phyloP scores from a whole-genome alignment of 2,329 filamentous ascomycete genomes.

The Xylariaceae sp. region DNA sequence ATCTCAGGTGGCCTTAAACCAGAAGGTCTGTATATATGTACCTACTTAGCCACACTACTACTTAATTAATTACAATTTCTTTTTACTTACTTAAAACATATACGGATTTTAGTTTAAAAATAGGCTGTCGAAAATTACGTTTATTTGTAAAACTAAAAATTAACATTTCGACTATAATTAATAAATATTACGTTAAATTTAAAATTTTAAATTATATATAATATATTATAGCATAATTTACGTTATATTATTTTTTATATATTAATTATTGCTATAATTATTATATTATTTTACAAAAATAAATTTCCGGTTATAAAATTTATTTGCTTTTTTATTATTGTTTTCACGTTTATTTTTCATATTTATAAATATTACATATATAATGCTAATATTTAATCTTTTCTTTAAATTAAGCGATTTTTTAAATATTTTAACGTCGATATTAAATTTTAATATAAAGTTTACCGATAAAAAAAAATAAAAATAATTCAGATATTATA shows the following conservation, averaged over 20 bases:
- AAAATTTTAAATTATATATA: no score
- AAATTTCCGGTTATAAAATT: no score
- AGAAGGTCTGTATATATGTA: conserved; percentile 21
- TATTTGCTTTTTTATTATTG: not conserved
- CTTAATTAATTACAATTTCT: conserved; percentile 12
- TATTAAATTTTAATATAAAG: not conserved
- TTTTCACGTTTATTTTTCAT: not conserved
- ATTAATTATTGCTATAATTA: no score
- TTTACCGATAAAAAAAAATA: not conserved
- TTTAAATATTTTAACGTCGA: not conserved
- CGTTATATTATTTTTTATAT: no score
- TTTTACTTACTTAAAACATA: conserved; percentile 21
- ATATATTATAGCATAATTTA: no score
- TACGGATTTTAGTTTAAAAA: conserved; percentile 22
- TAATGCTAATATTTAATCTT: not conserved
- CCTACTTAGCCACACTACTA: conserved; percentile 9
- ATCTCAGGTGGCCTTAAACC: no score
- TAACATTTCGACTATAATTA: no score
- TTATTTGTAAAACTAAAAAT: conserved; percentile 4
- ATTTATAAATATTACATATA: not conserved
- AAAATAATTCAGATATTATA: not conserved
- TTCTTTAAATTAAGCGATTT: not conserved
- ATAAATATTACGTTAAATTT: no score
- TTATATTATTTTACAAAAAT: no score
- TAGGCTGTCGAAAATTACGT: no score